Evolutionary conservation across 768 basidiomycete species (phyloP), one percentile per base, ranked within the genome.

Genomic region (Kwoniella heveanensis): DNA sequence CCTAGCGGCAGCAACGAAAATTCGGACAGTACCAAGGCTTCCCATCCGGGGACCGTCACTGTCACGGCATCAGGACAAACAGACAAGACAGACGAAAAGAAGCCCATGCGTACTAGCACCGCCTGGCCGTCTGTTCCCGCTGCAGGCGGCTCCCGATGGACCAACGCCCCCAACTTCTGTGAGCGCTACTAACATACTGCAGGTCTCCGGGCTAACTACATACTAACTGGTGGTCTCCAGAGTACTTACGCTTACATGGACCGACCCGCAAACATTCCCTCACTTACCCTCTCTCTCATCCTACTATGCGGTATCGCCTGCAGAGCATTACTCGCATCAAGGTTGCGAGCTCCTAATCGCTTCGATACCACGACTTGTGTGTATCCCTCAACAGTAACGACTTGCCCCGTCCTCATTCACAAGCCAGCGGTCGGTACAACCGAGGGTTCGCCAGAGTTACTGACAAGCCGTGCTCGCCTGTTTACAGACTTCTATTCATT

Each of bases 21-120:
- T 51, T 60, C 58, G 6, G 54, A 62, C 25, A 62, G 60, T 26
- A 62, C 60, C 26, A 55, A 29, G 26, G 36, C 37, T 17, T 62
- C 60, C n/a, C 22, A 25, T 9, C 12, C 32, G 1, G 36, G 13
- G 6, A 17, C 2, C 22, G 24, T 19, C 24, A 36, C 49, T 17
- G 58, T 25, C n/a, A 49, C 22, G 10, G 12, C 29, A 24, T 21
- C 39, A 17, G 39, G 39, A 3, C 9, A 44, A 44, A 17, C 8
- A 44, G 19, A 4, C 15, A 44, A 49, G 48, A 22, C 48, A 7
- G 48, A 49, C 8, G 22, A 49, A 15, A 26, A 9, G 17, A 26
- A 49, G 47, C 57, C 57, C 21, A 22, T 50, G 10, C 57, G 27
- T n/a, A n/a, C 57, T 2, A 48, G 39, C 17, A n/a, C 21, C 39